These are phyloP conservation scores for Clonostachys sp. DNA, from an alignment of 2,329 filamentous ascomycete species.

Conservation along the genomic window DNA sequence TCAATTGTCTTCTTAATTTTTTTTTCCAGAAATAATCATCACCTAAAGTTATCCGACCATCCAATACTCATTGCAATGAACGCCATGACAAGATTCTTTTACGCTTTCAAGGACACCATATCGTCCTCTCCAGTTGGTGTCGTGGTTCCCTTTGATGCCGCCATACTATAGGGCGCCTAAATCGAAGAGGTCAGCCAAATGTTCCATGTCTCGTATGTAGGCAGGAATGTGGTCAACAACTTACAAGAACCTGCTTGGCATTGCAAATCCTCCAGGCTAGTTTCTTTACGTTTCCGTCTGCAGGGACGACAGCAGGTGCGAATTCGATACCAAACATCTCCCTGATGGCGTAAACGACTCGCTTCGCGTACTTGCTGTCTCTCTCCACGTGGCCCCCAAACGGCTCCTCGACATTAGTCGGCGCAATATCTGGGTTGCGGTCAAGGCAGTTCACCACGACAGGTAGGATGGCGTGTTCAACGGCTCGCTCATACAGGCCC, in stretches of 20 bases:
- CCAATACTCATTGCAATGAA: too few species aligned
- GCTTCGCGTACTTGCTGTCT: slow-evolving; percentile 81
- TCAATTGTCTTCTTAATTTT: too few species aligned
- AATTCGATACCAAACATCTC: slow-evolving; percentile 98
- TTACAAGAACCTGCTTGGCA: slow-evolving; percentile 88
- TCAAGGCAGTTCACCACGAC: slow-evolving; percentile 91
- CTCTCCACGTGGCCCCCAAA: slow-evolving; percentile 84
- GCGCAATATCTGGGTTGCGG: slow-evolving; percentile 84
- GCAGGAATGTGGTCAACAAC: slow-evolving; percentile 24
- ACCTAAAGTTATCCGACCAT: too few species aligned
- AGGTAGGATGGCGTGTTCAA: slow-evolving; percentile 75
- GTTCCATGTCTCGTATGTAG: slow-evolving; percentile 34
- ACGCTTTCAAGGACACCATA: too few species aligned
- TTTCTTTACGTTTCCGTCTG: slow-evolving; percentile 86
- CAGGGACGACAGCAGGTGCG: slow-evolving; percentile 84
- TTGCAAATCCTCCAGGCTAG: slow-evolving; percentile 93
- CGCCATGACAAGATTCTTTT: too few species aligned
- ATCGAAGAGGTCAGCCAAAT: slow-evolving; percentile 13
- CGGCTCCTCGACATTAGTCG: slow-evolving; percentile 69
- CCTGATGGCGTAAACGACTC: slow-evolving; percentile 89
- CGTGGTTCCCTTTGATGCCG: slow-evolving; percentile 55
- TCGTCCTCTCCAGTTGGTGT: slow-evolving; percentile 41
- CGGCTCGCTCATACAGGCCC: slow-evolving; percentile 59
- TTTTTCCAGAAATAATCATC: too few species aligned
- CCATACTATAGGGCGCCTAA: slow-evolving; percentile 70